phyloP scores from a whole-genome alignment of 2,329 filamentous ascomycete species.

The Colletotrichum acutatum region DNA sequence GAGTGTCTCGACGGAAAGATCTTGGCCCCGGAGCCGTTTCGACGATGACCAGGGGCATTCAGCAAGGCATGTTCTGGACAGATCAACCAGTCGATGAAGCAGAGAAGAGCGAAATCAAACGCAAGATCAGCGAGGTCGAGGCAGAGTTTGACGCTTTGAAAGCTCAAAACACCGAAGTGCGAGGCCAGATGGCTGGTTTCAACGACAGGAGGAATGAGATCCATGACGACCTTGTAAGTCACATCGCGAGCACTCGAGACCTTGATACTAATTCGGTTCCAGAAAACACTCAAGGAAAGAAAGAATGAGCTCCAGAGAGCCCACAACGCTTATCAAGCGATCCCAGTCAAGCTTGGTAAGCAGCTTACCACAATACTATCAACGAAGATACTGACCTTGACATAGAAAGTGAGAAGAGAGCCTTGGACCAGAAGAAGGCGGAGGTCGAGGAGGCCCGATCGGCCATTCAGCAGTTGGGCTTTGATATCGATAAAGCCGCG shows the following conservation, averaged over 20 bases:
- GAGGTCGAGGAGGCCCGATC: conserved; percentile 50
- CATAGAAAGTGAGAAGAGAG: conserved; percentile 44
- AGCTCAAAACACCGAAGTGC: conserved; percentile 53
- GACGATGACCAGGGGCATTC: conserved; percentile 72
- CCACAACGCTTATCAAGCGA: conserved; percentile 69
- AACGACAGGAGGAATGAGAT: conserved; percentile 38
- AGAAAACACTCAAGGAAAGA: conserved; percentile 65
- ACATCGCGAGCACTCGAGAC: too few species aligned
- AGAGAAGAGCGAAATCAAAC: conserved; percentile 71
- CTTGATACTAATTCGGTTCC: conserved; percentile 37
- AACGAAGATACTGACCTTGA: neutral
- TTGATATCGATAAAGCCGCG: conserved; percentile 64
- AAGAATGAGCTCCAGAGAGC: conserved; percentile 77
- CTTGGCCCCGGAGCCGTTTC: conserved; percentile 82
- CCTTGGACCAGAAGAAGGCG: conserved; percentile 52
- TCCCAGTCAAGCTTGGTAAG: conserved; percentile 79
- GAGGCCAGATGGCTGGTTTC: conserved; percentile 50
- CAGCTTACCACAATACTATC: neutral
- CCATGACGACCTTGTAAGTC: conserved; percentile 44
- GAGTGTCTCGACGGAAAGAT: conserved; percentile 77
- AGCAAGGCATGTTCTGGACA: conserved; percentile 76
- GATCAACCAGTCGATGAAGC: conserved; percentile 78
- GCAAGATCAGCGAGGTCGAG: conserved; percentile 58
- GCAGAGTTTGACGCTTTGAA: conserved; percentile 55
- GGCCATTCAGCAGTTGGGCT: conserved; percentile 61